These are phyloP conservation scores for Aspergillus tubingensis DNA, from an alignment of 2,329 filamentous ascomycete species.

Conservation along the genomic window DNA sequence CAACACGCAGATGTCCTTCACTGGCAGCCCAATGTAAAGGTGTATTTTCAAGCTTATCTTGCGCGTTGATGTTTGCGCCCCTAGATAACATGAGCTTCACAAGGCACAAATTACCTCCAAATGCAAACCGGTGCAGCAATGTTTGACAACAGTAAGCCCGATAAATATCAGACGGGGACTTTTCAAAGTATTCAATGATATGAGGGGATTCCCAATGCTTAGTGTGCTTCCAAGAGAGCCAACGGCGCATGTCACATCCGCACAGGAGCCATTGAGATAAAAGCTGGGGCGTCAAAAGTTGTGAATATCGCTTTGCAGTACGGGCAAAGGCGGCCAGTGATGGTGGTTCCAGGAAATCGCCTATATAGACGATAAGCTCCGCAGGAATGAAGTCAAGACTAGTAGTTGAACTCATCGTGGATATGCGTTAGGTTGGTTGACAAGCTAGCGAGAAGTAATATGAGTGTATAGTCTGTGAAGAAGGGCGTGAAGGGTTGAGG, in stretches of 20 bases:
- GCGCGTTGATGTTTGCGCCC: not conserved
- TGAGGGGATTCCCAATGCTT: not conserved
- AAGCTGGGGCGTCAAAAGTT: not conserved
- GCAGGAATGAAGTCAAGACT: not conserved
- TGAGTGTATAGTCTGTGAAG: too few relatives aligned
- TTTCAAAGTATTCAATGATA: not conserved
- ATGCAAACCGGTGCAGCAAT: not conserved
- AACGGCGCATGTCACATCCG: too few relatives aligned
- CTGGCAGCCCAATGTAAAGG: not conserved
- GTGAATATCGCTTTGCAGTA: not conserved
- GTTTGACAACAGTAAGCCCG: not conserved
- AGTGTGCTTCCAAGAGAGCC: not conserved
- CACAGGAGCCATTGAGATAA: not conserved
- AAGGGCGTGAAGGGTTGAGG: too few relatives aligned
- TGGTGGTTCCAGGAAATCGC: not conserved
- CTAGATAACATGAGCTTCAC: not conserved
- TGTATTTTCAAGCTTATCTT: not conserved
- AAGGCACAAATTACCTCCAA: not conserved
- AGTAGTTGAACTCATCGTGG: not conserved
- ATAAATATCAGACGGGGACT: not conserved
- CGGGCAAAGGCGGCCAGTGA: not conserved
- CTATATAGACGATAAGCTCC: not conserved
- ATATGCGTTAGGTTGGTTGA: not conserved
- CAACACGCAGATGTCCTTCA: not conserved
- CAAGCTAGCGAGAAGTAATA: not conserved